Conservation (phyloP, 1,284 basidiomycete species). For the Abortiporus biennis region DNA sequence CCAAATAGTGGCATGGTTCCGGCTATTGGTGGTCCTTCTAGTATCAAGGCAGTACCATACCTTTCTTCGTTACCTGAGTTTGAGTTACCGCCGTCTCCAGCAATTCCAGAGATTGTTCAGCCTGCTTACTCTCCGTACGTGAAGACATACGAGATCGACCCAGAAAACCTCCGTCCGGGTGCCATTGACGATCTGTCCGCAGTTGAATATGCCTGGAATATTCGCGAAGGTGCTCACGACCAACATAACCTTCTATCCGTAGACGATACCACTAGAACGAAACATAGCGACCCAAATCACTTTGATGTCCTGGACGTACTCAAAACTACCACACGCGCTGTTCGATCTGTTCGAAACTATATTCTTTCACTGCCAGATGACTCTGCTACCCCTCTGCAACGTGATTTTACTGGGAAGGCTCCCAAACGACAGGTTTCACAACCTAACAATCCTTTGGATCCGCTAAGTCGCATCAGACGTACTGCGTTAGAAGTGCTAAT, state of each 20-base stretch:
- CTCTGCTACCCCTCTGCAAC: constrained; percentile 38
- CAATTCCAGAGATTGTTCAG: constrained; percentile 39
- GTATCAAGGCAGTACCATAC: constrained; percentile 34
- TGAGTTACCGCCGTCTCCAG: constrained; percentile 65
- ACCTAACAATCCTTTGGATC: constrained; percentile 38
- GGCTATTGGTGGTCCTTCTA: constrained; percentile 55
- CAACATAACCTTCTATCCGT: constrained; percentile 20
- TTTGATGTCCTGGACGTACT: constrained; percentile 62
- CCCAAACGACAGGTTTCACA: constrained; percentile 32
- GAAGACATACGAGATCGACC: constrained; percentile 64
- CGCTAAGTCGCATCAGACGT: constrained; percentile 60
- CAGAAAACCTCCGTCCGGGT: constrained; percentile 62
- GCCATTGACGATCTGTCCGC: constrained; percentile 66
- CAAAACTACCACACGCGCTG: constrained; percentile 69
- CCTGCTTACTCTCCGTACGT: constrained; percentile 44
- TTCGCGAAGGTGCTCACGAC: constrained; percentile 22
- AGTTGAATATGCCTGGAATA: constrained; percentile 51
- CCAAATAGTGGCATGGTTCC: constrained; percentile 60
- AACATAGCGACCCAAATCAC: too few species aligned
- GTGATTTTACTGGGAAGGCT: constrained; percentile 40
- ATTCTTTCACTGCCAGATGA: constrained; percentile 75
- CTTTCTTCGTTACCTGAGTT: constrained; percentile 35
- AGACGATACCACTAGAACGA: constrained; percentile 8
- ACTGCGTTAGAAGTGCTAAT: constrained; percentile 74
- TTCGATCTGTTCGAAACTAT: constrained; percentile 78